Conservation (phyloP, 495 filamentous ascomycete species). For the Thermothielavioides terrestris region DNA sequence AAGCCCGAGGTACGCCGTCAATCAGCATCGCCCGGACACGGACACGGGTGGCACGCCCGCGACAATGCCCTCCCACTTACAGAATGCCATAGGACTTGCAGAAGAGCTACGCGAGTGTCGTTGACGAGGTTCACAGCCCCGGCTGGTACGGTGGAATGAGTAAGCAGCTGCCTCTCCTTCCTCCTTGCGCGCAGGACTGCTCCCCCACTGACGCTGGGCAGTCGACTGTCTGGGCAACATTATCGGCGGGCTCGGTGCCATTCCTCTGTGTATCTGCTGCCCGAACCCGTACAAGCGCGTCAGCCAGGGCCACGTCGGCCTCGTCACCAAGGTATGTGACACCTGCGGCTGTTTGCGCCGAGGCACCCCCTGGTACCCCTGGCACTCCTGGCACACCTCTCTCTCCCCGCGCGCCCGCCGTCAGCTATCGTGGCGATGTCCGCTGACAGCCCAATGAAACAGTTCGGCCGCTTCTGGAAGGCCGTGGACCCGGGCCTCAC, state of each 20-base stretch:
- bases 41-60: too few species aligned
- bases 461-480: constrained; percentile 92
- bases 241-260: constrained; percentile 73
- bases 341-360: too few species aligned
- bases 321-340: constrained; percentile 77
- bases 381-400: too few species aligned
- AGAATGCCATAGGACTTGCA: too few species aligned
- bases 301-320: constrained; percentile 81
- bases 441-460: too few species aligned
- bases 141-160: constrained; percentile 91
- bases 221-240: constrained; percentile 67
- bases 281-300: constrained; percentile 98
- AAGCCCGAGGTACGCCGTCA: too few species aligned
- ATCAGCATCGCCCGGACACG: too few species aligned
- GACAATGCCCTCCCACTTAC: too few species aligned
- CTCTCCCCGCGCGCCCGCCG: too few species aligned
- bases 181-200: background rate
- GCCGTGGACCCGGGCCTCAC: constrained; percentile 96
- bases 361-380: too few species aligned
- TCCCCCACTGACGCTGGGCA: constrained; percentile 16
- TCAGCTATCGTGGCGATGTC: too few species aligned
- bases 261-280: constrained; percentile 87
- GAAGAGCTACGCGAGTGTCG: constrained; percentile 73
- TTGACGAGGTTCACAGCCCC: constrained; percentile 59
- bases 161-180: constrained; percentile 33